These are phyloP conservation scores for Begonia loranthoides DNA, from an alignment of 306 rosid genomes.

Conservation along the genomic window DNA sequence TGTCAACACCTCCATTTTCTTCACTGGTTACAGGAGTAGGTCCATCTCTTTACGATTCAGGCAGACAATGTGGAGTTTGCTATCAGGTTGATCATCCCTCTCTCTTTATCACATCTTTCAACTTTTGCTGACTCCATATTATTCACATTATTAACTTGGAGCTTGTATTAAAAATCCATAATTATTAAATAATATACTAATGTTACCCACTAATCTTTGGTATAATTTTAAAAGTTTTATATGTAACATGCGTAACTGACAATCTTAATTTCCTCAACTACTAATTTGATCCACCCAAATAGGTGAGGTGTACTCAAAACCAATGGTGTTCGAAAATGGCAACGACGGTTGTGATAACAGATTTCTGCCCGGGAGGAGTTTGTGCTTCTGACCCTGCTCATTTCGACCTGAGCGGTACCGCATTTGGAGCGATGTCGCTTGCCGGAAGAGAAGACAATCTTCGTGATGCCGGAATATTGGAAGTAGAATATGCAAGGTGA, in stretches of 20 bases:
- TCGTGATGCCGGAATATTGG: constrained; percentile 19
- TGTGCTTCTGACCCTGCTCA: constrained; percentile 19
- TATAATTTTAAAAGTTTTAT: not conserved
- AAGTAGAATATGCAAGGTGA: constrained; percentile 21
- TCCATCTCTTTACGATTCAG: constrained; percentile 24
- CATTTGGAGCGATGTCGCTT: constrained; percentile 38
- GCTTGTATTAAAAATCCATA: no score
- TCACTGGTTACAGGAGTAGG: constrained; percentile 26
- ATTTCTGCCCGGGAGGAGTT: constrained; percentile 25
- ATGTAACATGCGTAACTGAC: not conserved
- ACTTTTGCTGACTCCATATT: no score
- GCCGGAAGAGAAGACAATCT: constrained; percentile 17
- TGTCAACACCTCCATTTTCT: constrained; percentile 26
- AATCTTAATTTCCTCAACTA: not conserved
- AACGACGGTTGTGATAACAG: constrained; percentile 26
- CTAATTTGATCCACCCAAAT: not conserved
- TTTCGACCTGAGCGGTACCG: constrained; percentile 36
- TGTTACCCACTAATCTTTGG: not conserved
- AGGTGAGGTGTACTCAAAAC: constrained; percentile 21
- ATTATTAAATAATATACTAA: not conserved
- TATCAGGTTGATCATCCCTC: constrained; percentile 19
- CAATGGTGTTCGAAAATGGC: constrained; percentile 21
- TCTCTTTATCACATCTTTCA: no score
- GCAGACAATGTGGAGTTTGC: constrained; percentile 36
- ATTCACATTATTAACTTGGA: no score